phyloP scores from a whole-genome alignment of 2,329 filamentous ascomycete genomes.

The Cordyceps javanica region DNA sequence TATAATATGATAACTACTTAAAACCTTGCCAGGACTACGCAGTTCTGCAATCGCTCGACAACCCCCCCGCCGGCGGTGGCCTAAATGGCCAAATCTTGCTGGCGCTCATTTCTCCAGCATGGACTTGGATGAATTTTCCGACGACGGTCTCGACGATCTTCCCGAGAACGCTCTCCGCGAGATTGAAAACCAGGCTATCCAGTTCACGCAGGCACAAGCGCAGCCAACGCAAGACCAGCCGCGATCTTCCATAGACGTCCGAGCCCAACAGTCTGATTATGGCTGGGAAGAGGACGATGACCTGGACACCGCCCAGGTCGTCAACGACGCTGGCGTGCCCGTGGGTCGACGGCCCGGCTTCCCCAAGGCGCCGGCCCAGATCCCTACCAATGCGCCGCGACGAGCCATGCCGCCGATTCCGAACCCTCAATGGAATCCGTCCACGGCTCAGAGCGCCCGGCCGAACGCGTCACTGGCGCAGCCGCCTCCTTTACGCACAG shows the following conservation, averaged over 20 bases:
- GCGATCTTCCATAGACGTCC: conserved; percentile 19
- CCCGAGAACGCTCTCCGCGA: conserved; percentile 52
- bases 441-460: conserved; percentile 20
- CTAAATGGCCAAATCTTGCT: background rate
- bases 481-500: background rate
- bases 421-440: conserved; percentile 34
- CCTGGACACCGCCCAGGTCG: conserved; percentile 52
- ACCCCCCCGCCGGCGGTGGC: background rate
- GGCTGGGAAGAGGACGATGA: conserved; percentile 50
- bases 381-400: no score
- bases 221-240: conserved; percentile 23
- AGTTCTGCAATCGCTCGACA: background rate
- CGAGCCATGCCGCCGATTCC: conserved; percentile 30
- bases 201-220: conserved; percentile 47
- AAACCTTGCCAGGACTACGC: background rate
- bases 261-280: conserved; percentile 28
- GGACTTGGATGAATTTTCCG: conserved; percentile 53
- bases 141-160: conserved; percentile 57
- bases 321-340: conserved; percentile 39
- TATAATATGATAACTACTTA: no score
- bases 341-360: conserved; percentile 24
- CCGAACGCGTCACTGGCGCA: conserved; percentile 12
- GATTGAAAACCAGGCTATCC: conserved; percentile 58
- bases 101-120: conserved; percentile 18
- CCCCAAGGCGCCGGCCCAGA: conserved; percentile 17